Evolutionary conservation across 2,329 filamentous ascomycete genomes (phyloP).

Genomic region (Zymoseptoria pseudotritici): DNA sequence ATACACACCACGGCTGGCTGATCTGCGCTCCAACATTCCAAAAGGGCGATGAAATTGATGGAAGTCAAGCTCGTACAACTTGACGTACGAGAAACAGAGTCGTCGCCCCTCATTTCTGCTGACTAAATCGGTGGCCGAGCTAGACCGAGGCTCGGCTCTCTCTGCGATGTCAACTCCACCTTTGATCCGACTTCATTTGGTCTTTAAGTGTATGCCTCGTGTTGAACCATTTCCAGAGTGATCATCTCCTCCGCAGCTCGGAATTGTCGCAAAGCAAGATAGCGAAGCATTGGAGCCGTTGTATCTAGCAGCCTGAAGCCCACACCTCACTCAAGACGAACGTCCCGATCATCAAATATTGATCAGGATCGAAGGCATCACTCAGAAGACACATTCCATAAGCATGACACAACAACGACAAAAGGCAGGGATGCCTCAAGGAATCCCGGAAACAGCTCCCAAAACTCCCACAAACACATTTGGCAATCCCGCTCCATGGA

Average conservation of each 20-base stretch:
- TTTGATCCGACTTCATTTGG: neutral
- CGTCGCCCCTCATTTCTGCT: no score
- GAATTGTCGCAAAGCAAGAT: no score
- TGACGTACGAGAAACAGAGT: no score
- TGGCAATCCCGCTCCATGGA: slow-evolving; percentile 33
- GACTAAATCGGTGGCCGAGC: no score
- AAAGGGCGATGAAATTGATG: no score
- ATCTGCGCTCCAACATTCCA: no score
- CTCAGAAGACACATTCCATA: neutral
- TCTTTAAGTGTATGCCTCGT: neutral
- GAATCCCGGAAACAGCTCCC: neutral
- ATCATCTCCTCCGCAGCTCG: neutral
- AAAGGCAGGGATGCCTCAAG: neutral
- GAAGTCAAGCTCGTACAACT: no score
- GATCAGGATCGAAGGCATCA: no score
- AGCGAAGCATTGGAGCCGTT: neutral
- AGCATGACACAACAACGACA: neutral
- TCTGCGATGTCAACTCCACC: neutral
- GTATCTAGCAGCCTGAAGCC: neutral
- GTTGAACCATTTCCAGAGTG: neutral
- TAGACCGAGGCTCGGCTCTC: no score
- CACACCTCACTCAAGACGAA: no score
- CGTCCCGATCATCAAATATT: neutral
- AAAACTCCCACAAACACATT: slow-evolving; percentile 5
- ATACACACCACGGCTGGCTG: no score